Evolutionary conservation across 2,329 filamentous ascomycete genomes (phyloP).

Genomic region (Scopulariopsis brevicaulis): DNA sequence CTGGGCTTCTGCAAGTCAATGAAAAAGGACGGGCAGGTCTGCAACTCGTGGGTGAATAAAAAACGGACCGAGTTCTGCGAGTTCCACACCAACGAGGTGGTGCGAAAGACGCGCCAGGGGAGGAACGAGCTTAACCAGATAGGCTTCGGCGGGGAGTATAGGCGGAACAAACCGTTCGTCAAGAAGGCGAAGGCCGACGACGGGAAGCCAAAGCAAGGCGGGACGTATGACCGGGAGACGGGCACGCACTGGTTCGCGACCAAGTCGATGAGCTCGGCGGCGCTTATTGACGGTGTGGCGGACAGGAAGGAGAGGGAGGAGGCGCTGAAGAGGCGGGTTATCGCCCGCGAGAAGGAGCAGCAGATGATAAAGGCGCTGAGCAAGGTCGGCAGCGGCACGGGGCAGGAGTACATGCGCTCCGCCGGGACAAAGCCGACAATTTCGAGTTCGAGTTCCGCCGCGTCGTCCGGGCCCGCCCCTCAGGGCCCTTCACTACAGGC

Average conservation of each 20-base stretch:
- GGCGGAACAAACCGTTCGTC: constrained; percentile 15
- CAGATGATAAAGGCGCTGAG: constrained; percentile 60
- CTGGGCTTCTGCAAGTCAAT: constrained; percentile 78
- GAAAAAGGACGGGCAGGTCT: constrained; percentile 74
- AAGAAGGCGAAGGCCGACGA: constrained; percentile 12
- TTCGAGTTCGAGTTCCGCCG: background rate
- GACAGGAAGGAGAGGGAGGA: constrained; percentile 54
- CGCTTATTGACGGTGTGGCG: constrained; percentile 52
- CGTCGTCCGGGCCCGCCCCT: constrained; percentile 4
- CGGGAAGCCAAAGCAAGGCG: constrained; percentile 22
- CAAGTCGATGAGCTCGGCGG: constrained; percentile 41
- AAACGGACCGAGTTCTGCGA: constrained; percentile 86
- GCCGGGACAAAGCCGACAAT: background rate
- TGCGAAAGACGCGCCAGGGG: constrained; percentile 53
- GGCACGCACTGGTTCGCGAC: constrained; percentile 37
- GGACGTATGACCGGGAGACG: constrained; percentile 2
- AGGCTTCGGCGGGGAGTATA: constrained; percentile 27
- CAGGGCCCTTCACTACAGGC: constrained; percentile 27
- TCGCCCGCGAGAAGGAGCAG: constrained; percentile 58
- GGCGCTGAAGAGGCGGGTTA: constrained; percentile 50
- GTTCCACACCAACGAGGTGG: constrained; percentile 75
- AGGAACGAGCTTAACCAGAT: constrained; percentile 74
- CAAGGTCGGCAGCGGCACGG: constrained; percentile 51
- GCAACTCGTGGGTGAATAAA: constrained; percentile 76
- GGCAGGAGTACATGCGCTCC: constrained; percentile 55